Conservation (phyloP, 2,329 filamentous ascomycete genomes). For the Ascochyta rabiei region DNA sequence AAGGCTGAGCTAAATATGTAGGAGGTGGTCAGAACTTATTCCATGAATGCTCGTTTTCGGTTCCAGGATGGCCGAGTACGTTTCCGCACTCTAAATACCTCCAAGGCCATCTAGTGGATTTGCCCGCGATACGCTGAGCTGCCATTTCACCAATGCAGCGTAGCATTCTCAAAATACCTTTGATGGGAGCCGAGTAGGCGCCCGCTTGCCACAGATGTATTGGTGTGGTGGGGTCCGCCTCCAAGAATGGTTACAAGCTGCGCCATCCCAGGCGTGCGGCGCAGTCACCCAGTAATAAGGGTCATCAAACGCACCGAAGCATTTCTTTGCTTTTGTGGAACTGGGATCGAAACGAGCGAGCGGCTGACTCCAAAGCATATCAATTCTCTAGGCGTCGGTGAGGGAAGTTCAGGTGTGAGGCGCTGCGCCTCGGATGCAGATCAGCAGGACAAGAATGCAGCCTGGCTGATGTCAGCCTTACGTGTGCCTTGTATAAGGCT, state of each 20-base stretch:
- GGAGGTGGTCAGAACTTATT: neutral
- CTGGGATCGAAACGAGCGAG: neutral
- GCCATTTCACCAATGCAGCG: conserved; percentile 19
- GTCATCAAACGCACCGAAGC: neutral
- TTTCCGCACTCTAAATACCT: neutral
- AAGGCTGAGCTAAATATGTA: neutral
- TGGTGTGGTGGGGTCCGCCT: conserved; percentile 10
- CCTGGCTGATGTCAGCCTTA: conserved; percentile 22
- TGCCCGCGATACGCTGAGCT: conserved; percentile 1
- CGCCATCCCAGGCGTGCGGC: conserved; percentile 30
- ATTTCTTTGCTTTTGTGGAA: neutral
- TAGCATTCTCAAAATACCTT: conserved; percentile 2
- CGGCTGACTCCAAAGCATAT: too few relatives aligned
- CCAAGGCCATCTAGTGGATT: too few relatives aligned
- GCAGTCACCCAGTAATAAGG: conserved; percentile 15
- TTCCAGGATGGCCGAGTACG: neutral
- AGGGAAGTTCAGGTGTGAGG: neutral
- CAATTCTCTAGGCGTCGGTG: neutral
- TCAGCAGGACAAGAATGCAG: conserved; percentile 19
- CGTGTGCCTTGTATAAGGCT: conserved; percentile 22
- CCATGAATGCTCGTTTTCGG: too few relatives aligned
- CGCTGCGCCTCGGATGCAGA: conserved; percentile 17
- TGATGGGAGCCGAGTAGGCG: conserved; percentile 18
- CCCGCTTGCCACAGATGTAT: conserved; percentile 12
- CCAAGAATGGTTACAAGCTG: conserved; percentile 18